A percentile compares a stretch with the other conserved stretches of the same genome.
Evolutionary conservation across 2,329 filamentous ascomycete species (phyloP).

Genomic region (Paraphaeosphaeria sporulosa): DNA sequence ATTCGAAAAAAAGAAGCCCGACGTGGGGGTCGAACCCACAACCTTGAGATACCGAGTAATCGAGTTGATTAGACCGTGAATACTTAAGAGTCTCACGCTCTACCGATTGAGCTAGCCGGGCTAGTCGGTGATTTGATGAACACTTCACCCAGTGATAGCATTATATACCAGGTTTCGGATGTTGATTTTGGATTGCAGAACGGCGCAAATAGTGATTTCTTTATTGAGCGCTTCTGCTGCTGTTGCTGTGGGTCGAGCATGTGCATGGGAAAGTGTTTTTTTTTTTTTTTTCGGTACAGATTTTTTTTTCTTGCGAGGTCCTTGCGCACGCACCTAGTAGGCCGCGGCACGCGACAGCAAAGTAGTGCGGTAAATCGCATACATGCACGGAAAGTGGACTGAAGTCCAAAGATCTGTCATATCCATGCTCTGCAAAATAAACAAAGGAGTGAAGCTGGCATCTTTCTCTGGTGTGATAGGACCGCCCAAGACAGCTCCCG

Average conservation of each 20-base stretch:
- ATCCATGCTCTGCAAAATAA: neutral
- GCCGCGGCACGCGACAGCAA: neutral
- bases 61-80: conserved; percentile 9
- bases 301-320: neutral
- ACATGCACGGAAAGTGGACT: neutral
- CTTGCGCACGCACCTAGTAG: neutral
- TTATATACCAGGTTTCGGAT: neutral
- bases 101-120: conserved; percentile 42
- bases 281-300: neutral
- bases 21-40: conserved; percentile 10
- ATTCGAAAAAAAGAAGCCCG: conserved; percentile 3
- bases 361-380: neutral
- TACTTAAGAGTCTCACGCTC: conserved; percentile 37
- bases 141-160: neutral
- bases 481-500: no score
- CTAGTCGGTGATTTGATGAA: conserved; percentile 15
- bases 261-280: neutral
- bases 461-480: no score
- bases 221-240: neutral
- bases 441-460: no score
- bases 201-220: neutral
- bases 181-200: neutral
- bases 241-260: neutral
- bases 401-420: neutral
- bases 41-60: conserved; percentile 8